phyloP scores from a whole-genome alignment of 2,329 filamentous ascomycete genomes.

The Madurella mycetomatis region DNA sequence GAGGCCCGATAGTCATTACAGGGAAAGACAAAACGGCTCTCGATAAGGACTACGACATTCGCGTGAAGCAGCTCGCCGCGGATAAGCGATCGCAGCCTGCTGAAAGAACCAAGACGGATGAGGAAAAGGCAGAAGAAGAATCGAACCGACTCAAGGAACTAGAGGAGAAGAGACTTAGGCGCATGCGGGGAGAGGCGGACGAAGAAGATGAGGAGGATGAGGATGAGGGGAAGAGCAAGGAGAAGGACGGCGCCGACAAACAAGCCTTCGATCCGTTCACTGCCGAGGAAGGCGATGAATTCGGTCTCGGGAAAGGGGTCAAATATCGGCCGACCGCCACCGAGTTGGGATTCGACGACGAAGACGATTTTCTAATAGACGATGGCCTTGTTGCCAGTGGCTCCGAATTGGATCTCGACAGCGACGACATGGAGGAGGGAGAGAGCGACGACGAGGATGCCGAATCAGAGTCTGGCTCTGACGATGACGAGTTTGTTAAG shows the following conservation, averaged over 20 bases:
- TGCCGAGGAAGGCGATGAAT: conserved; percentile 50
- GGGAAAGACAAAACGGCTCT: conserved; percentile 63
- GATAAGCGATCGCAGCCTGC: conserved; percentile 83
- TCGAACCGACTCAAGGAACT: conserved; percentile 71
- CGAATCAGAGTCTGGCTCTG: conserved; percentile 34
- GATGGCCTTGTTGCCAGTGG: conserved; percentile 81
- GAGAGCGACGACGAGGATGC: conserved; percentile 41
- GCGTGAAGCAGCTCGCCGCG: conserved; percentile 74
- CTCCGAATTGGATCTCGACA: conserved; percentile 60
- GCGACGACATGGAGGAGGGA: conserved; percentile 49
- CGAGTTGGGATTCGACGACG: conserved; percentile 76
- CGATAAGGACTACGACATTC: conserved; percentile 83
- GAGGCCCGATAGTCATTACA: conserved; percentile 32
- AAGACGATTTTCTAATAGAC: conserved; percentile 90
- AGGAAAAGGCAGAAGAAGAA: conserved; percentile 76
- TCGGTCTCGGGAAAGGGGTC: conserved; percentile 57
- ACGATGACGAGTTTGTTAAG: conserved; percentile 69
- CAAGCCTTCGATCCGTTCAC: conserved; percentile 32
- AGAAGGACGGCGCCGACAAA: conserved; percentile 31
- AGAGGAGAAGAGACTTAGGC: conserved; percentile 73
- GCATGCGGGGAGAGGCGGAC: conserved; percentile 77
- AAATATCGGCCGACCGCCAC: conserved; percentile 52
- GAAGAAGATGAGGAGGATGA: conserved; percentile 59
- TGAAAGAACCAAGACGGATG: conserved; percentile 84
- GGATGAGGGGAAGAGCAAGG: conserved; percentile 36